phyloP scores from a whole-genome alignment of 225 moss, liverwort and hornwort genomes.

The Pseudisothecium myosuroides region DNA sequence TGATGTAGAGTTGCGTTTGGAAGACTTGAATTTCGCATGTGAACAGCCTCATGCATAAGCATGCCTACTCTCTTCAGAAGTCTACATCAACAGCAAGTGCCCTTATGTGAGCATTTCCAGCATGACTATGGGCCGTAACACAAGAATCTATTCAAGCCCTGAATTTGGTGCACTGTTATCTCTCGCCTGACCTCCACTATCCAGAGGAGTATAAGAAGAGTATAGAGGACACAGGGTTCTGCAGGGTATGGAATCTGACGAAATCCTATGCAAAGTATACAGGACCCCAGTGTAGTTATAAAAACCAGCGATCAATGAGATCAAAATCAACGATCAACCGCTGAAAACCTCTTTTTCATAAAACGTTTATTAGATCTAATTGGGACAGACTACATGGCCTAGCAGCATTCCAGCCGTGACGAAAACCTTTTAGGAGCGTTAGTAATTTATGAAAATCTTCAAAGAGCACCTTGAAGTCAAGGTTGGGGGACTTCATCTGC shows the following conservation, averaged over 20 bases:
- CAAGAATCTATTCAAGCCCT: not conserved
- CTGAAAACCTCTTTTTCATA: not conserved
- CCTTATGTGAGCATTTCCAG: not conserved
- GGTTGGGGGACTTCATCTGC: not conserved
- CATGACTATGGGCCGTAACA: not conserved
- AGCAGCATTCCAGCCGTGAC: not conserved
- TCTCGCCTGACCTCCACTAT: not conserved
- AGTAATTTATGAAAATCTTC: not conserved
- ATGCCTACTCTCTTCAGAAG: conserved; percentile 58
- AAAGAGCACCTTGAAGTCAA: not conserved
- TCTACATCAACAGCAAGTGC: conserved; percentile 13
- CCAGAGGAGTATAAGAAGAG: not conserved
- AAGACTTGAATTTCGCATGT: conserved; percentile 63
- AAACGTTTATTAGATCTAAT: not conserved
- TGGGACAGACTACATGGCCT: not conserved
- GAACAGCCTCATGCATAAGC: conserved; percentile 75
- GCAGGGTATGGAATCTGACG: not conserved
- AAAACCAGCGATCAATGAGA: not conserved
- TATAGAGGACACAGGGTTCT: not conserved
- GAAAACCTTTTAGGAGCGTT: not conserved
- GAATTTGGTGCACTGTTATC: not conserved
- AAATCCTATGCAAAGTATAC: not conserved
- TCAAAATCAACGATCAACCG: too few relatives aligned
- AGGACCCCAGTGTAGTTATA: not conserved
- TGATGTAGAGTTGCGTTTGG: conserved; percentile 64